phyloP scores from a whole-genome alignment of 768 basidiomycete species.

The Tricholoma sp. region DNA sequence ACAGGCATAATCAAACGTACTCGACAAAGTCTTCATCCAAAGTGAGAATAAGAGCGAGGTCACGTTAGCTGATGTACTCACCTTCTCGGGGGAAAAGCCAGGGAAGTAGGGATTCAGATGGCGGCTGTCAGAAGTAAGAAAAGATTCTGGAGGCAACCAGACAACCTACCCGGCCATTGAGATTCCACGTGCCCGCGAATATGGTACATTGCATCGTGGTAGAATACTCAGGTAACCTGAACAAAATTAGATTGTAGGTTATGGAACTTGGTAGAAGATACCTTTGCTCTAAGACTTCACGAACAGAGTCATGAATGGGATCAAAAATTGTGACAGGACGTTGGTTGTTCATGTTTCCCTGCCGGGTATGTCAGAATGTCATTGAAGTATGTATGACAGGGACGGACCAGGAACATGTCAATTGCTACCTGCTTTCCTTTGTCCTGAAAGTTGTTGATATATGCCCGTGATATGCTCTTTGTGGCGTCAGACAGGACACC shows the following conservation, averaged over 20 bases:
- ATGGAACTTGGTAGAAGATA: conserved; percentile 18
- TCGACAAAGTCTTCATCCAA: conserved; percentile 33
- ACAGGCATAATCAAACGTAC: conserved; percentile 30
- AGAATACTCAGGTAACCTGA: conserved; percentile 80
- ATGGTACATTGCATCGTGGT: conserved; percentile 64
- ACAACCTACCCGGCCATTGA: conserved; percentile 75
- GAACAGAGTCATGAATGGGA: conserved; percentile 86
- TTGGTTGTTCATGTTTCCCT: conserved; percentile 94
- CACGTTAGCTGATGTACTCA: conserved; percentile 32
- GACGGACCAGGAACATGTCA: conserved; percentile 85
- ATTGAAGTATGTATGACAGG: neutral
- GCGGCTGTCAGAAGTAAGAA: conserved; percentile 38
- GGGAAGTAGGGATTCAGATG: conserved; percentile 75
- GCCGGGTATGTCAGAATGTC: conserved; percentile 8
- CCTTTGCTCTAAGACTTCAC: conserved; percentile 66
- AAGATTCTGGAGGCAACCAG: neutral
- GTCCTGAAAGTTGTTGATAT: conserved; percentile 98
- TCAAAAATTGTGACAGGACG: conserved; percentile 88
- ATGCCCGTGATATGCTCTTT: conserved; percentile 92
- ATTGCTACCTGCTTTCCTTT: conserved; percentile 91
- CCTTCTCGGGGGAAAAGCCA: conserved; percentile 88
- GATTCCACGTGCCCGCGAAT: conserved; percentile 93
- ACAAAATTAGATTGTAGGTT: conserved; percentile 2
- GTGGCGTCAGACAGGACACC: conserved; percentile 95
- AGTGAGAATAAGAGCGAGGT: conserved; percentile 11